phyloP scores from a whole-genome alignment of 2,329 filamentous ascomycete species.

The Pseudogymnoascus sp. region DNA sequence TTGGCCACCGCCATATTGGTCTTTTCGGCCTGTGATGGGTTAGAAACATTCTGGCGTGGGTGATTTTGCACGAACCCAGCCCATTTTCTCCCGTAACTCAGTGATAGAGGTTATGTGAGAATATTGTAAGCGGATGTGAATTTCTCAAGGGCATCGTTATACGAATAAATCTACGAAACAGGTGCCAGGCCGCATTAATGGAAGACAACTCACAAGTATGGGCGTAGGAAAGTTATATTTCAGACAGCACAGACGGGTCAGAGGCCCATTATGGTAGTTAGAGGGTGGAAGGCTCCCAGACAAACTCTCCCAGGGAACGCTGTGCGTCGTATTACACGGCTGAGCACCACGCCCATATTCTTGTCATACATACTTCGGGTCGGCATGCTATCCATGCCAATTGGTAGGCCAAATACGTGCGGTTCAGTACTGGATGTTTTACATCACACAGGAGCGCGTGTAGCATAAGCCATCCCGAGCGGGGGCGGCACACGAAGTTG shows the following conservation, averaged over 20 bases:
- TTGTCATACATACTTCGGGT: not conserved
- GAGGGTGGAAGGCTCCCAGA: not conserved
- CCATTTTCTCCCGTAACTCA: not conserved
- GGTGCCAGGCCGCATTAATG: not conserved
- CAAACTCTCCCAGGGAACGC: not conserved
- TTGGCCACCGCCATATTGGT: constrained; percentile 41
- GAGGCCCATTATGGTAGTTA: not conserved
- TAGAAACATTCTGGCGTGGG: not conserved
- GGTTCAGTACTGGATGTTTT: not conserved
- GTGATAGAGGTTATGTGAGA: not conserved
- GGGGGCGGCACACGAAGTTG: not conserved
- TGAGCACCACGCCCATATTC: not conserved
- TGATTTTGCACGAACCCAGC: not conserved
- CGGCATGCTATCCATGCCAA: not conserved
- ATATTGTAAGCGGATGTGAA: not conserved
- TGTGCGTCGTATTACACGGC: constrained; percentile 2
- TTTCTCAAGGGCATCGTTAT: not conserved
- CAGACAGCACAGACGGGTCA: not conserved
- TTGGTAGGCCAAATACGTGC: not conserved
- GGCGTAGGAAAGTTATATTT: not conserved
- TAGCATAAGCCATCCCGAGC: not conserved
- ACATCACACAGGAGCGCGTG: not conserved
- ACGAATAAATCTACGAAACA: not conserved
- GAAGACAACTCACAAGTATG: not conserved
- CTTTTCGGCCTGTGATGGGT: constrained; percentile 1